Evolutionary conservation across 345 rosid genomes (phyloP).

Genomic region (Physaria fendleri): DNA sequence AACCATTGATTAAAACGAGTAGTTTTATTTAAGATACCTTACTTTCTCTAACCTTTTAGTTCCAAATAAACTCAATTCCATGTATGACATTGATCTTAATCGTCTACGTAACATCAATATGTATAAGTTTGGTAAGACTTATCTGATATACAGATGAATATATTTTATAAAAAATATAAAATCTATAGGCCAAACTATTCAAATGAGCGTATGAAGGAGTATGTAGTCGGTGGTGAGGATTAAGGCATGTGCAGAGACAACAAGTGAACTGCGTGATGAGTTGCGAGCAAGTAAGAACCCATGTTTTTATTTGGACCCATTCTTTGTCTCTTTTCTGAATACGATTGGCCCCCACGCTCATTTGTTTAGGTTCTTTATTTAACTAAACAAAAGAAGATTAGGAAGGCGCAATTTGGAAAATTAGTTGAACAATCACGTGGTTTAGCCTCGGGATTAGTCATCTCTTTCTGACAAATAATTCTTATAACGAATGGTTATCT

Average conservation of each 20-base stretch:
- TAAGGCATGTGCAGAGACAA: conserved; percentile 57
- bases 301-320: conserved; percentile 43
- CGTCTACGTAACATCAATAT: conserved; percentile 24
- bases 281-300: conserved; percentile 42
- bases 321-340: conserved; percentile 26
- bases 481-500: too few relatives aligned
- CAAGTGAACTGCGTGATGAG: conserved; percentile 29
- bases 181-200: conserved; percentile 11
- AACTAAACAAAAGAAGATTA: conserved; percentile 8
- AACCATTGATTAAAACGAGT: conserved; percentile 21
- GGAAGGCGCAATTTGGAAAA: conserved; percentile 2
- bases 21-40: conserved; percentile 5
- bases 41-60: conserved; percentile 9
- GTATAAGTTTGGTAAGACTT: conserved; percentile 27
- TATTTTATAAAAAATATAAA: not conserved
- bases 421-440: conserved; percentile 48
- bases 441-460: conserved; percentile 35
- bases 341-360: conserved; percentile 30
- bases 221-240: conserved; percentile 36
- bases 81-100: too few relatives aligned
- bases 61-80: too few relatives aligned
- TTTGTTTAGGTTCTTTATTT: too few relatives aligned
- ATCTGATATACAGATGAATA: not conserved
- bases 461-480: conserved; percentile 23
- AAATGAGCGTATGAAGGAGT: conserved; percentile 27